A percentile compares a stretch with the other conserved stretches of the same genome.
phyloP scores from a whole-genome alignment of 768 basidiomycete species.

The Mycena indigotica region DNA sequence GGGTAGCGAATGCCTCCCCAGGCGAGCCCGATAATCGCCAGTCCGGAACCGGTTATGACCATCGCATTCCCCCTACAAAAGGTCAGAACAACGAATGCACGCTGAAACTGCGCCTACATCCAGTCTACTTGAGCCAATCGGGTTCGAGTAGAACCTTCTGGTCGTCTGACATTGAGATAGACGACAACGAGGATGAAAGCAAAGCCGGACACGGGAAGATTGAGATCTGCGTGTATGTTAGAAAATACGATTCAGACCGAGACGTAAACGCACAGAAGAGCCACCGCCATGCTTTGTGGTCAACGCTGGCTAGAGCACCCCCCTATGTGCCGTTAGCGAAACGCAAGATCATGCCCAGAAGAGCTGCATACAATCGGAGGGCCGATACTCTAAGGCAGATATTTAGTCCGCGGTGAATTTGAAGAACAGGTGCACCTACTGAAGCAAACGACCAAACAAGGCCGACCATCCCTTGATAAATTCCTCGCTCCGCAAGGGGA shows the following conservation, averaged over 20 bases:
- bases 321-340: background rate
- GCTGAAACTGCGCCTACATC: slow-evolving; percentile 28
- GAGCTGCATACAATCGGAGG: slow-evolving; percentile 2
- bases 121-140: slow-evolving; percentile 37
- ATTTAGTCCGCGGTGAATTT: background rate
- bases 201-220: slow-evolving; percentile 31
- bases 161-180: slow-evolving; percentile 28
- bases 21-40: slow-evolving; percentile 37
- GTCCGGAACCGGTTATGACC: slow-evolving; percentile 32
- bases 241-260: background rate
- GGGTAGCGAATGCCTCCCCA: slow-evolving; percentile 40
- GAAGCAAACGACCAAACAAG: slow-evolving; percentile 33
- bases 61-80: slow-evolving; percentile 37
- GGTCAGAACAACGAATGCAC: background rate
- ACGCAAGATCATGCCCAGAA: background rate
- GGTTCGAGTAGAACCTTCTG: slow-evolving; percentile 25
- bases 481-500: slow-evolving; percentile 41
- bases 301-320: slow-evolving; percentile 23
- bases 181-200: slow-evolving; percentile 17
- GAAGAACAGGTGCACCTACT: background rate
- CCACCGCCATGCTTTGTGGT: slow-evolving; percentile 28
- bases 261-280: slow-evolving; percentile 26
- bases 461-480: slow-evolving; percentile 33
- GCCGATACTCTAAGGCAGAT: background rate
- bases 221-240: slow-evolving; percentile 29